Base-by-base conservation (phyloP, 768 basidiomycete species). In the Amyloporia xantha region DNA sequence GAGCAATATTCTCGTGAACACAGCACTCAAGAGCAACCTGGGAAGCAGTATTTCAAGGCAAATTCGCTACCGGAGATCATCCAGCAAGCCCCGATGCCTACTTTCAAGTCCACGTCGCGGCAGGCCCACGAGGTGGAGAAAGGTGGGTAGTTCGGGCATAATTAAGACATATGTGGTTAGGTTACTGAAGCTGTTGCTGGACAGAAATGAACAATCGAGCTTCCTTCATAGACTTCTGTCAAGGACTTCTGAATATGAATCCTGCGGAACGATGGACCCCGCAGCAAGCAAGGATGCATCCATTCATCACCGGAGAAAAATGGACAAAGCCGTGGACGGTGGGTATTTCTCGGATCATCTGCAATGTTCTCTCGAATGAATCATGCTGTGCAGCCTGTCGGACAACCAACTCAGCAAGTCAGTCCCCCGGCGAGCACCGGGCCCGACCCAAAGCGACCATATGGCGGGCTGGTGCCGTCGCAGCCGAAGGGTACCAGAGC, bases 41-140 rank as follows among this genome's bases (percentile, higher is more conserved):
- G 93, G 58, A 99, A 99, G 68, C 95, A 98, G 66, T 99, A 98
- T 66, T 98, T 99, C 78, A 90, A 92, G 65, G 91, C 93, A 15
- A 90, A 81, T 23, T 85, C 90, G 17, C 69, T 99, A 35, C 92
- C 91, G 1, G 96, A 99, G 53, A 95, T 99, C 58, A 87, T 99
- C 66, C 92, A 92, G 64, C 86, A 86, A 37, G 93, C 96, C 38
- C 91, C 94, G n/a, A 85, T 95, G 76, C 85, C 90, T 9, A 77
- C 79, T 15, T 84, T 82, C 61, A 95, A 94, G 64, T 81, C 78
- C 15, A 74, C 84, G 53, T 69, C 70, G 41, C 75, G 86, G 59
- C 82, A 82, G 48, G 51, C 68, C 68, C 80, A 84, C 51, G 95
- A 97, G 62, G 69, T 94, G 57, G 94, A 97, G 58, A 95, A 95